These are phyloP conservation scores for Penicillium mononematosum DNA, from an alignment of 495 filamentous ascomycete genomes.

Conservation along the genomic window DNA sequence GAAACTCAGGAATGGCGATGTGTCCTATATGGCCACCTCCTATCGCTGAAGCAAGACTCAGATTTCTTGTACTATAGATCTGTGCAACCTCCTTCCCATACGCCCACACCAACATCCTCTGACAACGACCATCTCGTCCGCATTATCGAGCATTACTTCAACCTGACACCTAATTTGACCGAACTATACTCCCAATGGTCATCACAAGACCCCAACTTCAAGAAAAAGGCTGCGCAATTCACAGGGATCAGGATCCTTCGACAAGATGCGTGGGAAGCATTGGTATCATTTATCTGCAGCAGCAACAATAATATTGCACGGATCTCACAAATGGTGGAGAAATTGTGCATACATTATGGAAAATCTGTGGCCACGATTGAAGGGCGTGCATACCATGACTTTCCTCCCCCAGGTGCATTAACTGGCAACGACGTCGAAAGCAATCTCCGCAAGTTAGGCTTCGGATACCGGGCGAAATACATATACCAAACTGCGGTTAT, in stretches of 20 bases:
- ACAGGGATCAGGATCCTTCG: conserved; percentile 90
- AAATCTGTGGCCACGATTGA: conserved; percentile 69
- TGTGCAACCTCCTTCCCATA: conserved; percentile 2
- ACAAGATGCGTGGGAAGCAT: conserved; percentile 94
- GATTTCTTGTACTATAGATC: conserved; percentile 77
- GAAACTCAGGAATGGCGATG: conserved; percentile 85
- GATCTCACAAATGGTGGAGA: conserved; percentile 95
- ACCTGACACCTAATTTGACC: conserved; percentile 69
- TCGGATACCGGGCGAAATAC: conserved; percentile 93
- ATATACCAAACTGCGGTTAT: conserved; percentile 80
- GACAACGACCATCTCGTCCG: conserved; percentile 61
- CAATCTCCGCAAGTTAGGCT: conserved; percentile 78
- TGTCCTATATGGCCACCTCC: conserved; percentile 76
- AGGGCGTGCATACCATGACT: conserved; percentile 76
- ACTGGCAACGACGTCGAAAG: conserved; percentile 67
- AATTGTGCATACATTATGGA: conserved; percentile 84
- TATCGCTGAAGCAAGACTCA: conserved; percentile 82
- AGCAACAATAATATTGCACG: conserved; percentile 97
- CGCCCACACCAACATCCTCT: conserved; percentile 1
- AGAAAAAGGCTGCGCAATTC: conserved; percentile 80
- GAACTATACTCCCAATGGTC: conserved; percentile 87
- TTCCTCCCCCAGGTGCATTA: conserved; percentile 73
- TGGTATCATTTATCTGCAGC: conserved; percentile 95
- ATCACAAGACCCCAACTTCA: conserved; percentile 81
- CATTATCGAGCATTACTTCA: conserved; percentile 77